Base-by-base conservation (phyloP, 202 grass and related monocot species). In the Dendrocalamus latiflorus region DNA sequence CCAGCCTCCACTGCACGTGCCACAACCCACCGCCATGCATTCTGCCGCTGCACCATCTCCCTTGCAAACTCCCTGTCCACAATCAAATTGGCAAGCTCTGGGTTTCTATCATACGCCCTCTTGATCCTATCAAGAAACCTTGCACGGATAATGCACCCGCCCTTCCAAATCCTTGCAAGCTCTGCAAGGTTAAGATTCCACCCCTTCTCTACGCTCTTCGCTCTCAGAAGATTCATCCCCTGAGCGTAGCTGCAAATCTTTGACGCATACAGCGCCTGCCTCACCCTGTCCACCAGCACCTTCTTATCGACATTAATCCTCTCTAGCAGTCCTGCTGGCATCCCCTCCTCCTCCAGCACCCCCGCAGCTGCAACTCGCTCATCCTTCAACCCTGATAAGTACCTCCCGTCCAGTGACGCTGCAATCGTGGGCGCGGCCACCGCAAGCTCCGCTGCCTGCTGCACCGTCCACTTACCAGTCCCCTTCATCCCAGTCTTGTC, bases 201-300 rank as follows among this genome's bases (percentile, higher is more conserved):
- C 0, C 82, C 90, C 72, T 95, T 88, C 78, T 98, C 92, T 43
- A 86, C 76, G 6, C 95, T 90, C 89, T 95, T 95, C 18, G 90
- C 85, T 14, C 89, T 86, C 11, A 98, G 78, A 74, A 98, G 81
- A 81, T 95, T 98, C 95, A 98, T 98, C 28, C 95, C 92, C 78
- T 98, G 95, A 0, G 95, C 95, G 17, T 98, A 98, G 73, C 95
- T 98, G 79, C 95, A 95, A 38, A 98, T 94, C 74, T 98, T 98
- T 0, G 95, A 93, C 0, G 90, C 91, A 4, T 95, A 98, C 9
- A 98, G 87, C 0, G 92, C 92, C 70, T 98, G 92, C 70, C 92
- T 84, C 12, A 95, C 95, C 56, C 89, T 90, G 25, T 98, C 95
- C 5, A 95, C 82, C 21, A 98, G 83, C 12, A 77, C 71, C 64